Conservation (phyloP, 495 filamentous ascomycete genomes). For the Aspergillus affinis region DNA sequence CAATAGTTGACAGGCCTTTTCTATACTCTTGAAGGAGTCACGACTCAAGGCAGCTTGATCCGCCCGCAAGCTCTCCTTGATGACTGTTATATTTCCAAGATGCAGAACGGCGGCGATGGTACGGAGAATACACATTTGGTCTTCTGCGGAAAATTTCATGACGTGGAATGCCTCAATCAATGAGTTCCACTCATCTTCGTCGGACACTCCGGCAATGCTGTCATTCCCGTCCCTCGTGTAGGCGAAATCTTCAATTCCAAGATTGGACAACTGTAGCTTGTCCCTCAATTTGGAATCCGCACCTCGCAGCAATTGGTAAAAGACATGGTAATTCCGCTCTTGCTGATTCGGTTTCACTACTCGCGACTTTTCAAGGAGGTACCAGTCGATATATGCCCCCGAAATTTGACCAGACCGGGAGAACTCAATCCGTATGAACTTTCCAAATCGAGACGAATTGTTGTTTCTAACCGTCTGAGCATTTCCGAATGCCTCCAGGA, state of each 20-base stretch:
- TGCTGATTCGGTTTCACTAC: constrained; percentile 83
- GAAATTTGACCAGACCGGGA: constrained; percentile 86
- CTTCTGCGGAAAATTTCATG: constrained; percentile 89
- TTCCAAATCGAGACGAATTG: constrained; percentile 98
- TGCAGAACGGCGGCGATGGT: constrained; percentile 91
- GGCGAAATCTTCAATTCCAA: constrained; percentile 80
- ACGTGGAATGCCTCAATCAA: constrained; percentile 90
- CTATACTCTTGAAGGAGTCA: constrained; percentile 67
- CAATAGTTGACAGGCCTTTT: constrained; percentile 78
- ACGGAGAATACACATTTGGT: constrained; percentile 78
- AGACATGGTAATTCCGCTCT: constrained; percentile 96
- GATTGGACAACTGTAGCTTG: constrained; percentile 69
- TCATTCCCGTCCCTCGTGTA: constrained; percentile 93
- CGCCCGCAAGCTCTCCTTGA: constrained; percentile 82
- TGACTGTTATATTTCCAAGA: constrained; percentile 85
- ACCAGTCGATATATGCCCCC: constrained; percentile 98
- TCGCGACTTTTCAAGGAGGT: constrained; percentile 92
- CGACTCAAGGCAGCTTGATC: constrained; percentile 84
- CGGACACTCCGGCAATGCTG: constrained; percentile 85
- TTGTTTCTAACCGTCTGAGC: constrained; percentile 97
- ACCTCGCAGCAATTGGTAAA: constrained; percentile 91
- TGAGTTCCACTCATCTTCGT: constrained; percentile 84
- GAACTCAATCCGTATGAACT: constrained; percentile 98
- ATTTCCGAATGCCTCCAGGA: constrained; percentile 97
- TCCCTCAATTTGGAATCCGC: constrained; percentile 70